Percentiles rank a stretch among this genome's conserved stretches.
Conservation (phyloP, 371 early-diverging fungal species). For the Catenaria anguillulae region DNA sequence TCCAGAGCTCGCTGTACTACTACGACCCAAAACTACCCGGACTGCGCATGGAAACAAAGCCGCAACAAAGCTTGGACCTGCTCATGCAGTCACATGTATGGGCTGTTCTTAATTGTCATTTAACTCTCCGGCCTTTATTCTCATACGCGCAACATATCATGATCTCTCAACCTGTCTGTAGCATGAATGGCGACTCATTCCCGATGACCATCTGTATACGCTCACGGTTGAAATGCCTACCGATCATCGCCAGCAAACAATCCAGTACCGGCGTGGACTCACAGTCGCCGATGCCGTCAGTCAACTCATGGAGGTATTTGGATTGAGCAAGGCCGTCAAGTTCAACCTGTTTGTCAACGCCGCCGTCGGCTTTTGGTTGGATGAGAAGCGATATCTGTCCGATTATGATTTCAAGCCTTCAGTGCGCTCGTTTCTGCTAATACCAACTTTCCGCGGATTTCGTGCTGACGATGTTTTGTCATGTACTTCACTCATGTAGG, state of each 20-base stretch:
- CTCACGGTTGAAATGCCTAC: neutral
- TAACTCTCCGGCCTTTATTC: too few relatives aligned
- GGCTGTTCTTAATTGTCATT: neutral
- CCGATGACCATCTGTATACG: neutral
- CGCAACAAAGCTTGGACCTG: neutral
- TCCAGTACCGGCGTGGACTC: neutral
- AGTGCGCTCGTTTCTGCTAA: neutral
- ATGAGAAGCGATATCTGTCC: neutral
- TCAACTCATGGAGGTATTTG: neutral
- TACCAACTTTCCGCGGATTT: neutral
- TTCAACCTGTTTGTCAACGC: neutral
- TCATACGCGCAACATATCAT: too few relatives aligned
- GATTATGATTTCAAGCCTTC: neutral
- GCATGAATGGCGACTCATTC: neutral
- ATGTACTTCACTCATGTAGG: neutral
- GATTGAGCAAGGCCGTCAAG: neutral
- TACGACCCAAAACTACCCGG: neutral
- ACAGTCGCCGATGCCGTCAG: neutral
- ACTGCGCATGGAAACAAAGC: neutral
- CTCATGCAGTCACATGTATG: neutral
- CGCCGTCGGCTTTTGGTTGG: neutral
- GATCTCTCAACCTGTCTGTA: neutral
- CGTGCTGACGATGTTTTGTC: neutral
- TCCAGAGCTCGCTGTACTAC: neutral
- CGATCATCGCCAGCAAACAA: neutral